Base-by-base conservation (phyloP, 495 filamentous ascomycete genomes). In the Penicillium cinerascens region DNA sequence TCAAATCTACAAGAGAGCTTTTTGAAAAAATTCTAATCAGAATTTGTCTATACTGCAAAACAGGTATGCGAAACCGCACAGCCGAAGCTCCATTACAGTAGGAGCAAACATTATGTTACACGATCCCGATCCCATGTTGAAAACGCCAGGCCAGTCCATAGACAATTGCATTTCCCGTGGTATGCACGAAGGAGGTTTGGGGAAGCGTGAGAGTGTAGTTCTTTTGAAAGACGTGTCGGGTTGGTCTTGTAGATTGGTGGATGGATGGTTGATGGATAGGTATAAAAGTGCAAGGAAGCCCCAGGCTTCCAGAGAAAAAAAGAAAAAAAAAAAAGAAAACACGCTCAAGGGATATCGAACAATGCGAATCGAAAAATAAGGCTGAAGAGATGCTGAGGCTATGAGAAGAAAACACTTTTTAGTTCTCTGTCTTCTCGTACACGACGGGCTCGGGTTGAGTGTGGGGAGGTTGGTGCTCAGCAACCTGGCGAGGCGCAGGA, bases 271-370 rank as follows among this genome's bases (percentile, higher is more conserved):
- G n/a, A n/a, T 39, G 37, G 4, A 38, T n/a, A 18, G 15, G 37
- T 18, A 39, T 39, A 40, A 47, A 41, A 53, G 43, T 39, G 36
- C 7, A 23, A 33, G 51, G 54, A 63, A 59, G 63, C 63, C 52
- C 60, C 60, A 64, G 63, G 63, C 63, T 61, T 64, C 52, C 15
- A 8, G 42, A 35, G 16, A 40, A 51, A 50, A 33, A 29, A 44
- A 51, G 38, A 54, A 47, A 56, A 41, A 47, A 29, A 26, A 44
- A 49, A 39, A 55, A 55, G 52, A 16, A 53, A 61, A 54, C 57
- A 64, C 60, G 60, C 63, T 66, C 54, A 66, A 55, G 57, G 63
- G 60, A 66, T 66, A 66, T 65, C 60, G 55, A 60, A 58, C 49
- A 62, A 60, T 47, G 47, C 27, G 36, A 44, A 51, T 44, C 15